Conservation (phyloP, 164 flowering plant species). For the Macadamia integrifolia region DNA sequence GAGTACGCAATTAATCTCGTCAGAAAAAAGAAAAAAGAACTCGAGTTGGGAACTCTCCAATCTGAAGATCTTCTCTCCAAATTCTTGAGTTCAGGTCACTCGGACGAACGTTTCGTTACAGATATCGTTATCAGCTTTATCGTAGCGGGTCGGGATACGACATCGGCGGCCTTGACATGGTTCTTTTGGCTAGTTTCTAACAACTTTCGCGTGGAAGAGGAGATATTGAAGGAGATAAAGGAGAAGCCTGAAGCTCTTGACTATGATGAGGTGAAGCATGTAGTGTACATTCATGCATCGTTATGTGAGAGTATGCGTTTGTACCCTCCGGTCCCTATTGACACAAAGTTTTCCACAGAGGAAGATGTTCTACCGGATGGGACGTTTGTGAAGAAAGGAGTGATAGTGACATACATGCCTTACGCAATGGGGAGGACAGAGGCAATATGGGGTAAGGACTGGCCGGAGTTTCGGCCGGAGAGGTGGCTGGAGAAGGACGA, state of each 20-base stretch:
- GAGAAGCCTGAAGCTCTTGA: slow-evolving; percentile 7
- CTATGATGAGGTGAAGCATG: slow-evolving; percentile 34
- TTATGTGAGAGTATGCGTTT: slow-evolving; percentile 51
- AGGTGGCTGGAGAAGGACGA: slow-evolving; percentile 30
- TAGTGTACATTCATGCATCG: slow-evolving; percentile 45
- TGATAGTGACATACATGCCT: slow-evolving; percentile 34
- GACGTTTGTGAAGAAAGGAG: slow-evolving; percentile 40
- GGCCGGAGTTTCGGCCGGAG: slow-evolving; percentile 34
- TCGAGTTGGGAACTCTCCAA: slow-evolving; percentile 7
- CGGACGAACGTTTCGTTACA: slow-evolving; percentile 30
- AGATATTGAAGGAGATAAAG: slow-evolving; percentile 22
- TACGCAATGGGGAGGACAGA: slow-evolving; percentile 61
- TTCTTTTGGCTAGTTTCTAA: slow-evolving; percentile 14
- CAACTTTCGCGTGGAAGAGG: slow-evolving; percentile 15
- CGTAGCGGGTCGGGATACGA: not conserved
- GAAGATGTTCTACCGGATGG: slow-evolving; percentile 65
- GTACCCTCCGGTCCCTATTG: slow-evolving; percentile 47
- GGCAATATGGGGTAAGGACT: slow-evolving; percentile 44
- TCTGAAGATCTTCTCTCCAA: slow-evolving; percentile 36
- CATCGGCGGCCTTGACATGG: not conserved
- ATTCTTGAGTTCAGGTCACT: slow-evolving; percentile 38
- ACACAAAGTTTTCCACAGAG: slow-evolving; percentile 27
- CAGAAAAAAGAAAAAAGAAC: slow-evolving; percentile 29
- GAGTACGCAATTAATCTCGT: slow-evolving; percentile 34
- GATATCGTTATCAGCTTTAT: slow-evolving; percentile 35